Conservation (phyloP, 805 yeast genomes). For the Lipomyces oligophaga region DNA sequence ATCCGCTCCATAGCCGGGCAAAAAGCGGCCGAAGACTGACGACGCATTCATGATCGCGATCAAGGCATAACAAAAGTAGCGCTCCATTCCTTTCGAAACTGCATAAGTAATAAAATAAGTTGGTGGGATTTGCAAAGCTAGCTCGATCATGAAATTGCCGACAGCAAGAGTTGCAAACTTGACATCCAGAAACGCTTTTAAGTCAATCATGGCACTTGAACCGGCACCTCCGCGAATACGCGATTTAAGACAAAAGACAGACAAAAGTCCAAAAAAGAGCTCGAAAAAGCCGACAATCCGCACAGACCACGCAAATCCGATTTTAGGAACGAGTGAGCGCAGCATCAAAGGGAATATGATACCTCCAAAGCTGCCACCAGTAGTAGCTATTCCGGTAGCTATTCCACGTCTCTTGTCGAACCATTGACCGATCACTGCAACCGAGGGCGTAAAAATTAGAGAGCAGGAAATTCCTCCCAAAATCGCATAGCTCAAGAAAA, state of each 20-base stretch:
- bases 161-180: slow-evolving; percentile 31
- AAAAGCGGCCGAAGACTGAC: slow-evolving; percentile 51
- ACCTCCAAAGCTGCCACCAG: slow-evolving; percentile 69
- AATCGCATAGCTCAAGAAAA: slow-evolving; percentile 53
- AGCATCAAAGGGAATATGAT: slow-evolving; percentile 55
- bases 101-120: slow-evolving; percentile 37
- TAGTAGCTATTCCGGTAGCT: slow-evolving; percentile 59
- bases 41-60: slow-evolving; percentile 48
- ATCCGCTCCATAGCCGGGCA: slow-evolving; percentile 57
- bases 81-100: slow-evolving; percentile 31
- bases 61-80: slow-evolving; percentile 38
- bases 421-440: slow-evolving; percentile 61
- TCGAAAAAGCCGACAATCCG: slow-evolving; percentile 46
- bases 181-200: slow-evolving; percentile 33
- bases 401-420: slow-evolving; percentile 53
- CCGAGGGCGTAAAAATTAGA: slow-evolving; percentile 49
- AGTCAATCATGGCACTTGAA: slow-evolving; percentile 17
- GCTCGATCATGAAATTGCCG: slow-evolving; percentile 34
- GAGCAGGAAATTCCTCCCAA: slow-evolving; percentile 47
- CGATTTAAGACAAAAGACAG: slow-evolving; percentile 41
- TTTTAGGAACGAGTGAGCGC: slow-evolving; percentile 42
- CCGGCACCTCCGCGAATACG: slow-evolving; percentile 30
- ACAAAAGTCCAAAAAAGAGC: slow-evolving; percentile 33
- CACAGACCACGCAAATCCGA: slow-evolving; percentile 63
- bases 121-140: slow-evolving; percentile 35